Evolutionary conservation across 306 rosid species (phyloP).

Genomic region (Ceratonia siliqua): DNA sequence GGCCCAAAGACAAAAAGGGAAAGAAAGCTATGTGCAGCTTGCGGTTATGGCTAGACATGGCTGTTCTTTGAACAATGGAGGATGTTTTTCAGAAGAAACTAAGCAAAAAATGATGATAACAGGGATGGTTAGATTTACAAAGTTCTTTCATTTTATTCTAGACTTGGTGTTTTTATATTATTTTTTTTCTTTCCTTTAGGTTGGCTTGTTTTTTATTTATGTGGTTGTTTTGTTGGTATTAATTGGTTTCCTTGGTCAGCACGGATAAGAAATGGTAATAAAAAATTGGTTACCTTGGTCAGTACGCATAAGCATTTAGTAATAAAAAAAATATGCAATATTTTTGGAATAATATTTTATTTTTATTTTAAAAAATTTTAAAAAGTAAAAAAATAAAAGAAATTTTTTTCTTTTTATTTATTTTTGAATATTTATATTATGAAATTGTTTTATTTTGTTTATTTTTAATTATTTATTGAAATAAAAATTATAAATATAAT

Average conservation of each 20-base stretch:
- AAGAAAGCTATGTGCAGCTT: conserved; percentile 23
- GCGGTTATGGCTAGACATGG: neutral
- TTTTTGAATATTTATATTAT: too few species aligned
- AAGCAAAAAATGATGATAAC: neutral
- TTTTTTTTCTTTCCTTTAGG: neutral
- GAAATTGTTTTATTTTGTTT: too few species aligned
- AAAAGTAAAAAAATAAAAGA: too few species aligned
- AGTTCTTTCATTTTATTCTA: neutral
- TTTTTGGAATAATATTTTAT: too few species aligned
- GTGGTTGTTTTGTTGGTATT: neutral
- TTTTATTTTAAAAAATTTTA: too few species aligned
- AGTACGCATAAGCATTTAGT: neutral
- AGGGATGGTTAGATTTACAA: neutral
- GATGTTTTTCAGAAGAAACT: neutral
- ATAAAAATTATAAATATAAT: too few species aligned
- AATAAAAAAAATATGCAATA: neutral
- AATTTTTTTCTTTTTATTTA: too few species aligned
- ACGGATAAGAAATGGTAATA: neutral
- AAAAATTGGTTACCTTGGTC: neutral
- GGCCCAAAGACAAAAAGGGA: conserved; percentile 46
- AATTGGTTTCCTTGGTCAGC: neutral
- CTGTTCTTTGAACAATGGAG: neutral
- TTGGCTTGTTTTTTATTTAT: neutral
- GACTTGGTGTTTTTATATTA: too few species aligned
- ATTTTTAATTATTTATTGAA: too few species aligned